Evolutionary conservation across 495 filamentous ascomycete species (phyloP), one percentile per base, ranked within the genome.

Genomic region (Hypoxylon cercidicola): DNA sequence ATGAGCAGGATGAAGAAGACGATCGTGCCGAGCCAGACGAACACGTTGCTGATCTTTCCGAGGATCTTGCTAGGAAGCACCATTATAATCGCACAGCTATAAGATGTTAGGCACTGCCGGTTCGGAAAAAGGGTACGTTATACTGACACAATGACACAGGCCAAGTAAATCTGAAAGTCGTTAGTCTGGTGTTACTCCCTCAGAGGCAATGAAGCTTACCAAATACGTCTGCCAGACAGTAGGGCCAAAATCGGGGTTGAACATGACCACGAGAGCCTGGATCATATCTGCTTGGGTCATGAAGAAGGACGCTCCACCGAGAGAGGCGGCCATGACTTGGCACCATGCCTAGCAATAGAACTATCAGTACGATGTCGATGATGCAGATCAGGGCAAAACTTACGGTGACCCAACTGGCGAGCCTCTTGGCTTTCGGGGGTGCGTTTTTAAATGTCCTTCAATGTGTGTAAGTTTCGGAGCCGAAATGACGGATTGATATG

Each of bases 271-370:
- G 28, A 52, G 49, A 4, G 49, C 49, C 35, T 52, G 49, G 28
- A 52, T 52, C 49, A 52, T 52, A 37, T 52, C 28, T 11, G 49
- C 49, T 37, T 52, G 49, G 21, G 49, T 52, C 49, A 52, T 52
- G 49, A 30, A 52, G 49, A 52, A 52, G 7, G 49, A 52, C 20
- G 49, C 49, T 30, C 49, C 49, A 4, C 49, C 49, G 35, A 52
- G 49, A 32, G 49, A 52, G 21, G 28, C 49, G 13, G 49, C 30
- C 28, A 52, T 52, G 28, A 52, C 28, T 20, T 30, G 20, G 28
- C 49, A 52, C 49, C 49, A 52, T 10, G 49, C 49, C 49, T 52
- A n/a, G 28, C 10, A 37, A n/a, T 2, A 34, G 18, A 30, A 37
- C 12, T 41, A 3, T 41, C n/a, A 41, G 39, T 16, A 41, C n/a